A percentile compares a stretch with the other conserved stretches of the same genome.
These are phyloP conservation scores for Claviceps cyperi DNA, from an alignment of 2,329 filamentous ascomycete species.

Conservation along the genomic window DNA sequence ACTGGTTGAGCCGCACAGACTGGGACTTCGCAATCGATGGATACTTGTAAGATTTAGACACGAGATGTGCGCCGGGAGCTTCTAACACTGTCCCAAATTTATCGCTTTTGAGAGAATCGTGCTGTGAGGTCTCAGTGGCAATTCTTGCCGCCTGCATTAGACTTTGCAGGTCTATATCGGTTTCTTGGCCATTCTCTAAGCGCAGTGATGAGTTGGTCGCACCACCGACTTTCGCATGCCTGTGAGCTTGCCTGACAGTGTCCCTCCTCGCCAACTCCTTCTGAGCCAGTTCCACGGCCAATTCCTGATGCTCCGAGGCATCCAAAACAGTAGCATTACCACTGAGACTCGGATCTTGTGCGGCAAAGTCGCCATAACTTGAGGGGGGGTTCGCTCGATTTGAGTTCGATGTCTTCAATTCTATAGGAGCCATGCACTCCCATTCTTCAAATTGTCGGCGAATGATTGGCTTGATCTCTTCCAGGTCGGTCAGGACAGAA, in stretches of 20 bases:
- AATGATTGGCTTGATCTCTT: constrained; percentile 67
- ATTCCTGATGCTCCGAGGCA: constrained; percentile 54
- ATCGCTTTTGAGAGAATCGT: neutral
- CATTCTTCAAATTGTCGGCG: constrained; percentile 57
- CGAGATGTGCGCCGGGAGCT: constrained; percentile 15
- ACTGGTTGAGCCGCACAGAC: constrained; percentile 29
- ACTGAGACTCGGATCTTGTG: constrained; percentile 46
- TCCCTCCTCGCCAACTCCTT: constrained; percentile 57
- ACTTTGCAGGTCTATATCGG: constrained; percentile 30
- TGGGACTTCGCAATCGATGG: constrained; percentile 40
- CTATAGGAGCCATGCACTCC: constrained; percentile 34
- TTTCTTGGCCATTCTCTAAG: constrained; percentile 6
- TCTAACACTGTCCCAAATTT: neutral
- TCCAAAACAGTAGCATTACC: constrained; percentile 47
- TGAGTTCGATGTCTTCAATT: constrained; percentile 12
- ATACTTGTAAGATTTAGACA: constrained; percentile 32
- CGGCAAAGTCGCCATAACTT: constrained; percentile 32
- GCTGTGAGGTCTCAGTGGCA: constrained; percentile 22
- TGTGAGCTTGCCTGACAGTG: constrained; percentile 40
- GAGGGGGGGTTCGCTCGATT: constrained; percentile 11
- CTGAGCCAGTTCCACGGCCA: constrained; percentile 64
- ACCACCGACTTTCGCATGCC: constrained; percentile 25
- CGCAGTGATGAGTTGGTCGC: constrained; percentile 2
- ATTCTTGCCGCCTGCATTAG: constrained; percentile 40
- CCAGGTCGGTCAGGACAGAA: constrained; percentile 53